These are phyloP conservation scores for Suillus ampliporus DNA, from an alignment of 768 basidiomycete species.

Conservation along the genomic window DNA sequence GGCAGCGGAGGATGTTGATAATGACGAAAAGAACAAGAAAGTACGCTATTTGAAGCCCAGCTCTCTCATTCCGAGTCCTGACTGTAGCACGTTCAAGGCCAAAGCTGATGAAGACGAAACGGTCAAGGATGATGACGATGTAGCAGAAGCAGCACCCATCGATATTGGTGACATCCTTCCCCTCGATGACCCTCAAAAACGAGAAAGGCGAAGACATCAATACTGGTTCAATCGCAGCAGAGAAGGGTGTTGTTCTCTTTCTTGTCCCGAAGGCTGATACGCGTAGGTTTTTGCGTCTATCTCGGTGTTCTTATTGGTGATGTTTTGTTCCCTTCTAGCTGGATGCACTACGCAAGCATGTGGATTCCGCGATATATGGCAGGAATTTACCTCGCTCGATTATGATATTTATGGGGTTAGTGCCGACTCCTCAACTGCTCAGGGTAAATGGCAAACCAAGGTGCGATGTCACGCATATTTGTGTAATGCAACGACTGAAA, in stretches of 20 bases:
- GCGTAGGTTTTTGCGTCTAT: conserved; percentile 51
- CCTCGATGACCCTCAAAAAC: conserved; percentile 78
- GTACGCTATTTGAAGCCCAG: conserved; percentile 13
- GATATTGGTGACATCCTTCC: conserved; percentile 79
- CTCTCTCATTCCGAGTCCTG: conserved; percentile 15
- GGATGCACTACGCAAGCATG: conserved; percentile 96
- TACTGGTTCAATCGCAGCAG: conserved; percentile 62
- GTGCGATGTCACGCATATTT: conserved; percentile 41
- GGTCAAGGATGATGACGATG: conserved; percentile 18
- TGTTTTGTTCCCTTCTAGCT: conserved; percentile 45
- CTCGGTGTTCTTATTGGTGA: conserved; percentile 5
- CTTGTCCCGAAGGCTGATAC: conserved; percentile 87
- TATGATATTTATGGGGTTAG: conserved; percentile 88
- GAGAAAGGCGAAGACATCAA: conserved; percentile 84
- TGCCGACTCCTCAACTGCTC: conserved; percentile 74
- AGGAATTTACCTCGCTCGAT: conserved; percentile 65
- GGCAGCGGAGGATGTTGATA: conserved; percentile 31
- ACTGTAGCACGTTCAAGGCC: conserved; percentile 18
- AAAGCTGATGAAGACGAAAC: conserved; percentile 31
- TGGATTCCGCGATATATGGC: conserved; percentile 84
- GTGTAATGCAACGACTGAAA: conserved; percentile 14
- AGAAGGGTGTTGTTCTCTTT: conserved; percentile 83
- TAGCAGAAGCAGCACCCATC: conserved; percentile 40
- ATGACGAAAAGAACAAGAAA: conserved; percentile 41
- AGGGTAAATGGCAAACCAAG: conserved; percentile 88